Base-by-base conservation (phyloP, 768 basidiomycete genomes). In the Lactifluus rugatus region DNA sequence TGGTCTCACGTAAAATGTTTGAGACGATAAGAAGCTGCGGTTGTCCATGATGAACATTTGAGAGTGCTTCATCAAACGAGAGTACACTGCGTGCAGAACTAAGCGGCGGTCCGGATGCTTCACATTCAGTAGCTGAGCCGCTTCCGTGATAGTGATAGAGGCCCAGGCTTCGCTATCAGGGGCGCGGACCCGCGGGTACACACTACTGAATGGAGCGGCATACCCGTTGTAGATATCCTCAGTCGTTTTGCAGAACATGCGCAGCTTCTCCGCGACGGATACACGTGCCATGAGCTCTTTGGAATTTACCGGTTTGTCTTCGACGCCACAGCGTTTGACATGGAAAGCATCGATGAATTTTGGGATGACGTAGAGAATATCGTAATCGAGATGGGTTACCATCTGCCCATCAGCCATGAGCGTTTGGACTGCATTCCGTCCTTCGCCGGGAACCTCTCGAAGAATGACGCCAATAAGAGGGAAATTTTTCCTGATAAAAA, bases 301-400 rank as follows among this genome's bases (percentile, higher is more conserved):
- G 16, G 66, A 64, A 28, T 67, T 72, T 8, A 50, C 44, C 0
- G 78, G 68, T 23, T 67, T 54, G 0, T 62, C 63, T 1, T 64
- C 57, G 0, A 44, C 42, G 1, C 84, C 82, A 65, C 83, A 85
- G 32, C 81, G 75, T 36, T 62, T 62, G 0, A 76, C 72, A 8
- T 82, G 71, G 58, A 79, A 74, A 42, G 59, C 51, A 14, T 78
- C 66, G 25, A 81, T 70, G 64, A 85, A 75, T n/a, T 71, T 69
- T 0, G 85, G 85, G n/a, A 87, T 71, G 25, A 74, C 64, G 66
- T 84, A 87, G 65, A 76, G 73, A 63, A 86, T 72, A 58, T 89
- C 85, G n/a, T 72, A 64, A 11, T 17, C 45, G 8, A 41, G n/a
- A 28, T 60, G 49, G 49, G 10, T 11, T 16, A 56, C 9, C 3